Evolutionary conservation across 306 rosid species (phyloP).

Genomic region (Malus asiatica): DNA sequence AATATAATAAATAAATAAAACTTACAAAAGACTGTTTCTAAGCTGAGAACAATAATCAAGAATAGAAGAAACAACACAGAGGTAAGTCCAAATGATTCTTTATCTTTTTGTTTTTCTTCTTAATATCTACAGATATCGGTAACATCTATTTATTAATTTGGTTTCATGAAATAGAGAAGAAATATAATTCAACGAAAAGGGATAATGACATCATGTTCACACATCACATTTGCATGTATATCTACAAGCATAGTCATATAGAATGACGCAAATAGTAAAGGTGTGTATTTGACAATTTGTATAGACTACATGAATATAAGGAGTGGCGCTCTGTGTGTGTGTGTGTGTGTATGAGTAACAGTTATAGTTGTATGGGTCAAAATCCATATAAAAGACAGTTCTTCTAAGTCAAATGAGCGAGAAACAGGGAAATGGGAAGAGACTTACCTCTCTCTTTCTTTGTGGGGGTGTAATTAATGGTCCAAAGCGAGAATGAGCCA

Average conservation of each 20-base stretch:
- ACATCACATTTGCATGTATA: neutral
- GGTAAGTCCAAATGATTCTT: neutral
- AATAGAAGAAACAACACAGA: neutral
- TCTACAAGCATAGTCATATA: neutral
- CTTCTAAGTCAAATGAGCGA: neutral
- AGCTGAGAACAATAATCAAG: neutral
- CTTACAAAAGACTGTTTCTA: neutral
- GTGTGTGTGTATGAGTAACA: neutral
- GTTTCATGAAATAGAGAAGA: neutral
- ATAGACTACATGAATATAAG: neutral
- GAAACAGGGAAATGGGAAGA: neutral
- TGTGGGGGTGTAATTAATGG: slow-evolving; percentile 64
- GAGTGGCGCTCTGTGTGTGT: no score
- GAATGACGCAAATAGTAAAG: neutral
- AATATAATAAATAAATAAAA: neutral
- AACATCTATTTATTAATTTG: neutral
- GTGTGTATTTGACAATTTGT: neutral
- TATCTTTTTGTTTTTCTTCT: neutral
- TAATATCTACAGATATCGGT: neutral
- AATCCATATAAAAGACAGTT: neutral
- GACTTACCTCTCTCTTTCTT: slow-evolving; percentile 76
- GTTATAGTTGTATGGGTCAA: neutral
- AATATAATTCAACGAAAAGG: neutral
- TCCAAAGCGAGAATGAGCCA: slow-evolving; percentile 88
- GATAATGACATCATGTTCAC: neutral